These are phyloP conservation scores for Chytriomyces sp. DNA, from an alignment of 192 early-diverging fungal genomes.

Conservation along the genomic window DNA sequence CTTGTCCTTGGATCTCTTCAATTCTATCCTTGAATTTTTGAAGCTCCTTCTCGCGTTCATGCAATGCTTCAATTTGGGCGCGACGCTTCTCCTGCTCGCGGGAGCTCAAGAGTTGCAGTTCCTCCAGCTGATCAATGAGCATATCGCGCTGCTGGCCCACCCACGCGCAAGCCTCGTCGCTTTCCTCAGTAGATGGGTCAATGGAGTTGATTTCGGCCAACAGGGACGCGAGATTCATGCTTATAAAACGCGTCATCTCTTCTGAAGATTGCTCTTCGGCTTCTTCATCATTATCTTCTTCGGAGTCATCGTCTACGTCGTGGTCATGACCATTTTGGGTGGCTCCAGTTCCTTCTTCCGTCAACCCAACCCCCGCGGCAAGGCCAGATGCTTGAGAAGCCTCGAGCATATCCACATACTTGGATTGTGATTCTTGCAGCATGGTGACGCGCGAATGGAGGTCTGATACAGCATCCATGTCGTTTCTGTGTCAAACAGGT, in stretches of 20 bases:
- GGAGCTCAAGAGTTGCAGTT: neutral
- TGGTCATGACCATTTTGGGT: conserved; percentile 12
- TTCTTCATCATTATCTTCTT: conserved; percentile 15
- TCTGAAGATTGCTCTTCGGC: conserved; percentile 24
- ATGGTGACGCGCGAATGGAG: conserved; percentile 13
- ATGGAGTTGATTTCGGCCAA: conserved; percentile 19
- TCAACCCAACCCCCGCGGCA: conserved; percentile 1
- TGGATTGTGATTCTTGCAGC: conserved; percentile 15
- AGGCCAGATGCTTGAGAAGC: conserved; percentile 2
- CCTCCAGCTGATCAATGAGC: conserved; percentile 12
- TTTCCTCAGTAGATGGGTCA: conserved; percentile 13
- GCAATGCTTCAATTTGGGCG: neutral
- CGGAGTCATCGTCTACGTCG: conserved; percentile 30
- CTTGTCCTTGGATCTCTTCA: neutral
- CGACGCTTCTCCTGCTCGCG: neutral
- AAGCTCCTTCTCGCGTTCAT: conserved; percentile 13
- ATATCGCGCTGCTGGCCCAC: neutral
- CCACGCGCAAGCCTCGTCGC: neutral
- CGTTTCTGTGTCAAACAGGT: neutral
- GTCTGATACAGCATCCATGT: neutral
- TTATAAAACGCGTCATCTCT: conserved; percentile 3
- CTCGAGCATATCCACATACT: conserved; percentile 13
- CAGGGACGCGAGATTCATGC: neutral
- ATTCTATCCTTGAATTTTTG: conserved; percentile 6
- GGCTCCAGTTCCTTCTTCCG: neutral